Evolutionary conservation across 306 rosid species (phyloP).

Genomic region (Dalbergia oliveri): DNA sequence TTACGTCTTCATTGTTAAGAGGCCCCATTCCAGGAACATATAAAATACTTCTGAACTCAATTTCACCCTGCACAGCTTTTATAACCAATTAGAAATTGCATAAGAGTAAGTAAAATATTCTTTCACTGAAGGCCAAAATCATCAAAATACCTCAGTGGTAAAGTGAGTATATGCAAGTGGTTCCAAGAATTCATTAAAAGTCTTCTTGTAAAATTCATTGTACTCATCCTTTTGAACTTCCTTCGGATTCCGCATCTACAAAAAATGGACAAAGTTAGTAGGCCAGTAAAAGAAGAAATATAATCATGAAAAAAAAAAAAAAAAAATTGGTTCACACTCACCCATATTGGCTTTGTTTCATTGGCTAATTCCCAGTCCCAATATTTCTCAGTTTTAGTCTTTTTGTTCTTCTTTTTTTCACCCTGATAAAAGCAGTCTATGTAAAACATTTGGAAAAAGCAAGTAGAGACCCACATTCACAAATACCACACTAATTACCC

Average conservation of each 20-base stretch:
- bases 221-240: constrained; percentile 90
- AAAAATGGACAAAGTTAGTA: background rate
- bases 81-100: constrained; percentile 2
- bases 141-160: constrained; percentile 81
- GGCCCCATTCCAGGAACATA: constrained; percentile 98
- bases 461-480: constrained; percentile 14
- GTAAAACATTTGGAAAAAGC: constrained; percentile 5
- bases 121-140: background rate
- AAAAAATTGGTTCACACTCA: constrained; percentile 56
- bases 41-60: constrained; percentile 91
- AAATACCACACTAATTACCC: constrained; percentile 57
- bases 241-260: constrained; percentile 88
- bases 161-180: constrained; percentile 91
- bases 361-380: constrained; percentile 98
- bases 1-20: constrained; percentile 92
- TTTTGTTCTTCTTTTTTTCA: constrained; percentile 77
- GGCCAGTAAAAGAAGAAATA: constrained; percentile 16
- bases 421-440: constrained; percentile 60
- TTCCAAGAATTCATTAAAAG: constrained; percentile 91
- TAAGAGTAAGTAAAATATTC: background rate
- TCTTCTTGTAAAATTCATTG: constrained; percentile 87
- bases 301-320: constrained; percentile 18
- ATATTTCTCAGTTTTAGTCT: constrained; percentile 86
- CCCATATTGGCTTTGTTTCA: constrained; percentile 98
- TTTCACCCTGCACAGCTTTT: constrained; percentile 82